These are phyloP conservation scores for Pseudocercospora pini-densiflorae DNA, from an alignment of 2,329 filamentous ascomycete species.

Conservation along the genomic window DNA sequence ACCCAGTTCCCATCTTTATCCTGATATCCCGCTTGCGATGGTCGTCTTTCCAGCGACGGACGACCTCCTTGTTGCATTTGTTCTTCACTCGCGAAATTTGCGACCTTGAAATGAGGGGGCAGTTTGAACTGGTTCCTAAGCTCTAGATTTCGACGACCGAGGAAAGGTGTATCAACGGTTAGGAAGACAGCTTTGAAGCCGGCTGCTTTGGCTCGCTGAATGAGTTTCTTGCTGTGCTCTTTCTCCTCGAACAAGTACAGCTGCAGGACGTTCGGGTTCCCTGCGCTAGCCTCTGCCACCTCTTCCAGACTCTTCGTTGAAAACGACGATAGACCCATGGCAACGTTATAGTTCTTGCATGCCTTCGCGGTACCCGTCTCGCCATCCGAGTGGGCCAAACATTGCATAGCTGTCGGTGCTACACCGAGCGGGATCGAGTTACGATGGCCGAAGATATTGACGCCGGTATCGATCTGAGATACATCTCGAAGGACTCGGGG, in stretches of 20 bases:
- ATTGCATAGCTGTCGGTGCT: slow-evolving; percentile 59
- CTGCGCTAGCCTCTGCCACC: slow-evolving; percentile 49
- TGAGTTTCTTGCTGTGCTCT: slow-evolving; percentile 51
- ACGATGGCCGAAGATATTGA: slow-evolving; percentile 51
- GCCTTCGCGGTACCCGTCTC: slow-evolving; percentile 57
- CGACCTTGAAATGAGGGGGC: slow-evolving; percentile 42
- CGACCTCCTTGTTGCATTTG: slow-evolving; percentile 17
- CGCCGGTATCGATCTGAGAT: slow-evolving; percentile 46
- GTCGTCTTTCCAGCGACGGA: slow-evolving; percentile 12
- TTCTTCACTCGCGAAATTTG: slow-evolving; percentile 40
- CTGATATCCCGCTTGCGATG: slow-evolving; percentile 18
- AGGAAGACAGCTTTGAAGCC: slow-evolving; percentile 63
- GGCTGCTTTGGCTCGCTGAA: slow-evolving; percentile 41
- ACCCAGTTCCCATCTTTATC: slow-evolving; percentile 37
- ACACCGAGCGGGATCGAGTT: slow-evolving; percentile 58
- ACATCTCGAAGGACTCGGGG: slow-evolving; percentile 48
- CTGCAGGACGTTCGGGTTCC: slow-evolving; percentile 58
- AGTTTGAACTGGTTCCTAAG: slow-evolving; percentile 58
- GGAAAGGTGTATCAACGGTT: slow-evolving; percentile 60
- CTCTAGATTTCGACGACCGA: slow-evolving; percentile 60
- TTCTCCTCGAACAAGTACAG: slow-evolving; percentile 60
- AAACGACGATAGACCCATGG: slow-evolving; percentile 57
- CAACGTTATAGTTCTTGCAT: slow-evolving; percentile 48
- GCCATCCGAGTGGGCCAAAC: slow-evolving; percentile 58
- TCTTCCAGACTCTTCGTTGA: slow-evolving; percentile 57